A percentile compares a stretch with the other conserved stretches of the same genome.
These are phyloP conservation scores for Bruguiera gymnorhiza DNA, from an alignment of 345 rosid species.

Conservation along the genomic window DNA sequence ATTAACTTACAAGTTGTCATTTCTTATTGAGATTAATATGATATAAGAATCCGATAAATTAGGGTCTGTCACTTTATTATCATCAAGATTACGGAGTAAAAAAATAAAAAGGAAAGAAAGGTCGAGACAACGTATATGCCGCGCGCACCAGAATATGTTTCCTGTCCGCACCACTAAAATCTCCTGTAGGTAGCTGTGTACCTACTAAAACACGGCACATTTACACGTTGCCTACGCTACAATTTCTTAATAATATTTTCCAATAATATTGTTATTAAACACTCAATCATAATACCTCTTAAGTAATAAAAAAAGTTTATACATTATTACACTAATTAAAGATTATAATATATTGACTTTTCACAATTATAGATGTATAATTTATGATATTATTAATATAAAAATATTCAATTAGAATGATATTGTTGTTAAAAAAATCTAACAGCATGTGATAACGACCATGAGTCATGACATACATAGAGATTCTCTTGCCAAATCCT, in stretches of 20 bases:
- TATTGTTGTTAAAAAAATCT: too few relatives aligned
- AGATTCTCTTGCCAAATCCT: slow-evolving; percentile 13
- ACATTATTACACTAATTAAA: too few relatives aligned
- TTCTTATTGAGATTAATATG: too few relatives aligned
- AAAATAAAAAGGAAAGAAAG: neutral
- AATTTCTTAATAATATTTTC: too few relatives aligned
- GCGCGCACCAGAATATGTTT: neutral
- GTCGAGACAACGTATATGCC: neutral
- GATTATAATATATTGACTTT: too few relatives aligned
- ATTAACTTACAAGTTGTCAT: too few relatives aligned
- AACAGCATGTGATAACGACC: neutral
- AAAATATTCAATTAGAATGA: too few relatives aligned
- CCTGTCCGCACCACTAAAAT: neutral
- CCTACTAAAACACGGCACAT: slow-evolving; percentile 2
- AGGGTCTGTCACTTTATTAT: neutral
- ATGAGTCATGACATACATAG: slow-evolving; percentile 2
- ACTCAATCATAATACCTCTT: too few relatives aligned
- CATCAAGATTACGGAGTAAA: neutral
- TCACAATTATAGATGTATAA: too few relatives aligned
- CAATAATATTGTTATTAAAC: too few relatives aligned
- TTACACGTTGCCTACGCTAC: neutral
- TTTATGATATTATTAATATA: too few relatives aligned
- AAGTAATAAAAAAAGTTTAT: too few relatives aligned
- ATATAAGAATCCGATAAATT: neutral
- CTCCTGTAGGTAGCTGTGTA: slow-evolving; percentile 6